A percentile compares a stretch with the other conserved stretches of the same genome.
Conservation (phyloP, 768 basidiomycete species). For the Gautieria morchelliformis region DNA sequence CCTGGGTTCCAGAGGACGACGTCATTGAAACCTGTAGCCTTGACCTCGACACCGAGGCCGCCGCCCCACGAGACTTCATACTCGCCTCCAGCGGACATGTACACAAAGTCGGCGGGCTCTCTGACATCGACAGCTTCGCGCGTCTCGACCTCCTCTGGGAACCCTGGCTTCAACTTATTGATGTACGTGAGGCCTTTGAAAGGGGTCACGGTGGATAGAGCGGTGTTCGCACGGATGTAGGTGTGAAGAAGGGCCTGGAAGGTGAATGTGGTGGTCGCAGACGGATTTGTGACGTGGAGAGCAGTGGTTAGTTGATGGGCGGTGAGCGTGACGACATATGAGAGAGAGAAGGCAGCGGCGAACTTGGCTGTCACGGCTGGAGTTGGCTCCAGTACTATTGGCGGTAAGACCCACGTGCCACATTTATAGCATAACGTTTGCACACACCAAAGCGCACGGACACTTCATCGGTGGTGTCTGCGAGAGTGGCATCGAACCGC, state of each 20-base stretch:
- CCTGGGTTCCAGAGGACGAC: conserved; percentile 96
- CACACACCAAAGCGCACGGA: conserved; percentile 69
- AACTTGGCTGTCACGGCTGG: conserved; percentile 49
- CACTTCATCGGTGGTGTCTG: conserved; percentile 62
- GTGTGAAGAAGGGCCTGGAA: conserved; percentile 94
- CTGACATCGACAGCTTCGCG: conserved; percentile 58
- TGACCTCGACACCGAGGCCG: conserved; percentile 41
- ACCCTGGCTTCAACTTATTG: conserved; percentile 49
- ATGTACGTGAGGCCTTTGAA: conserved; percentile 57
- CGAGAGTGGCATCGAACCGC: conserved; percentile 52
- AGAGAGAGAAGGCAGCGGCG: conserved; percentile 56
- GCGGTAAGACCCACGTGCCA: too few species aligned
- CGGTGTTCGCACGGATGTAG: conserved; percentile 64
- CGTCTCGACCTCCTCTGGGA: conserved; percentile 42
- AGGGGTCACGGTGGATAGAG: conserved; percentile 50
- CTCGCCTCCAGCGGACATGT: conserved; percentile 48
- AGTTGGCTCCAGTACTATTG: conserved; percentile 54
- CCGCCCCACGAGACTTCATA: conserved; percentile 55
- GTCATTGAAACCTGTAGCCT: conserved; percentile 51
- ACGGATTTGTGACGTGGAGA: conserved; percentile 71
- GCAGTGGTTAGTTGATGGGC: conserved; percentile 68
- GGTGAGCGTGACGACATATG: conserved; percentile 73
- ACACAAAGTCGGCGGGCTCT: conserved; percentile 65
- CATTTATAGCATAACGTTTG: too few species aligned
- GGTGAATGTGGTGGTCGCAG: conserved; percentile 43